Evolutionary conservation across 148 eudicot genomes (phyloP), one percentile per base, ranked within the genome.

Genomic region (Diospyros lotus): DNA sequence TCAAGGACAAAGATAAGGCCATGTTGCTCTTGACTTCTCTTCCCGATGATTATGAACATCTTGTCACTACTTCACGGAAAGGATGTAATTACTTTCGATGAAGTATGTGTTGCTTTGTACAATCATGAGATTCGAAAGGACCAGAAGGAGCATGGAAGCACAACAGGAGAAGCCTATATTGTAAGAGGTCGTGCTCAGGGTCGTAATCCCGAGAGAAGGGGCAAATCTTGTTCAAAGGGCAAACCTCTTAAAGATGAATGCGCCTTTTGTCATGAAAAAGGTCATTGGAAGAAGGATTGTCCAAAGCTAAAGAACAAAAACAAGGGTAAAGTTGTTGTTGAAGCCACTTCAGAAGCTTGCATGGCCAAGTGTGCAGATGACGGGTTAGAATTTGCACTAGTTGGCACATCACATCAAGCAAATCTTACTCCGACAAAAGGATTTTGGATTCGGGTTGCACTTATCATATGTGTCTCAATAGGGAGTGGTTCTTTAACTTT

Each of bases 381-480:
- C 2, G 15, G 28, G 6, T 51, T 44, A 28, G 72, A 11, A 1
- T 50, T 69, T 8, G 5, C 13, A 3, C 13, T 46, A n/a, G 43
- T 38, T 18, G 44, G 17, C 50, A 41, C 18, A 3, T 2, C 50
- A 41, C 18, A 3, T 2, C 46, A 3, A 14, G 60, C 6, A 7
- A 2, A 14, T 13, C 18, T 4, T 11, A 6, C 0, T 45, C 55
- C 7, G 52, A 3, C 9, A 14, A 62, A 15, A 52, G 77, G 66
- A 58, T 58, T 4, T 17, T 55, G 4, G 66, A 76, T 46, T 76
- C 56, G 1, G 56, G 73, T 7, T 58, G 66, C 65, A 39, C 66
- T 3, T 68, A 55, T 12, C 78, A 76, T 17, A 68, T 76, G 11
- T 76, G 73, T 44, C 44, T 66, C 12, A 5, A 66, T 9, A 67